phyloP scores from a whole-genome alignment of 2,329 filamentous ascomycete species.

The Xylariaceae sp. region DNA sequence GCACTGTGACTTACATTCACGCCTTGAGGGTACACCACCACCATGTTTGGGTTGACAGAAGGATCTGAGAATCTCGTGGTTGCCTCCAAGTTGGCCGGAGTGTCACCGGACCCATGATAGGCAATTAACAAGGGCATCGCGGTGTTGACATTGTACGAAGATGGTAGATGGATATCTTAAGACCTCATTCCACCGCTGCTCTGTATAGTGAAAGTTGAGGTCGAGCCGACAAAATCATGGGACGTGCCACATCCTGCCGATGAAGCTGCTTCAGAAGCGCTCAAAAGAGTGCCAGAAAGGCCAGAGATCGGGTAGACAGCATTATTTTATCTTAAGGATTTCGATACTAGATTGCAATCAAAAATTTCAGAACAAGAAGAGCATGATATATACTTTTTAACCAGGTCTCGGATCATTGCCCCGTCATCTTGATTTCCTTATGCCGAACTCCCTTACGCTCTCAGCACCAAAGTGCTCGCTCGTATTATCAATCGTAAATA shows the following conservation, averaged over 20 bases:
- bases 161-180: background rate
- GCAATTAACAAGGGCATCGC: background rate
- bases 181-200: background rate
- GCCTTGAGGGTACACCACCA: background rate
- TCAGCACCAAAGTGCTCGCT: no score
- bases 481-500: no score
- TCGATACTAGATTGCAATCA: no score
- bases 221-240: background rate
- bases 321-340: no score
- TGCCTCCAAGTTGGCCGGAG: background rate
- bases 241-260: background rate
- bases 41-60: background rate
- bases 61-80: background rate
- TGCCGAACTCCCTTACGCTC: no score
- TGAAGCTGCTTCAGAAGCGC: background rate
- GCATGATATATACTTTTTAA: no score
- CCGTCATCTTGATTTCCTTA: no score
- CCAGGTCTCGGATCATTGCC: no score
- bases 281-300: background rate
- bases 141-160: background rate
- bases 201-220: background rate
- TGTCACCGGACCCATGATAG: background rate
- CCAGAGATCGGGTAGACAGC: no score
- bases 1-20: background rate
- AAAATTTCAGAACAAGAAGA: no score